These are phyloP conservation scores for Xylaria polymorpha DNA, from an alignment of 2,329 filamentous ascomycete genomes.

Conservation along the genomic window DNA sequence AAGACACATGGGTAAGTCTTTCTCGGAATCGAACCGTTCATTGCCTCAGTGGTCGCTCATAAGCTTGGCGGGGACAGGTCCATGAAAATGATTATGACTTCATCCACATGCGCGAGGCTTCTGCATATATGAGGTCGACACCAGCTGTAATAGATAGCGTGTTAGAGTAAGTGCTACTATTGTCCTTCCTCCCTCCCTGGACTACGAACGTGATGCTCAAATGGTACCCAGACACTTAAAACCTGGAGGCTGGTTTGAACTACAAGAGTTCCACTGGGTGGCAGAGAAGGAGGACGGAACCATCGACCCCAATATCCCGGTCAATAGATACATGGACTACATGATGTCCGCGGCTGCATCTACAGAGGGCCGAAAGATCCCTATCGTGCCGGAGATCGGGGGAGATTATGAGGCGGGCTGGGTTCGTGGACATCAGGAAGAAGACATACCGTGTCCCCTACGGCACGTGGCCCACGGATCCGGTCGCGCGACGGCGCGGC, in stretches of 20 bases:
- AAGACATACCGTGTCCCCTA: conserved; percentile 59
- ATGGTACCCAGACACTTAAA: conserved; percentile 40
- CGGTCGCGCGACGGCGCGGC: conserved; percentile 58
- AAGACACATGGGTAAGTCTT: conserved; percentile 42
- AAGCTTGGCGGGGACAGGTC: conserved; percentile 26
- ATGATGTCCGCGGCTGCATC: conserved; percentile 46
- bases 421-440: conserved; percentile 56
- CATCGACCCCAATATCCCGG: conserved; percentile 42
- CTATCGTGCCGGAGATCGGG: conserved; percentile 48
- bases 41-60: conserved; percentile 18
- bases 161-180: conserved; percentile 38
- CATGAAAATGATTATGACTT: conserved; percentile 42
- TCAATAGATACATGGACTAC: conserved; percentile 49
- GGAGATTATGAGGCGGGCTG: conserved; percentile 47
- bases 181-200: background rate
- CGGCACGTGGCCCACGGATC: conserved; percentile 61
- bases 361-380: conserved; percentile 50
- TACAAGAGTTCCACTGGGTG: conserved; percentile 48
- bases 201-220: conserved; percentile 27
- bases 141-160: conserved; percentile 38
- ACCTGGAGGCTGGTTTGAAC: conserved; percentile 49
- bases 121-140: conserved; percentile 39
- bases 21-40: conserved; percentile 3
- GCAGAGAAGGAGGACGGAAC: conserved; percentile 46
- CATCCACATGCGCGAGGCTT: conserved; percentile 43